Base-by-base conservation (phyloP, 306 rosid genomes). In the Fagus sylvatica region DNA sequence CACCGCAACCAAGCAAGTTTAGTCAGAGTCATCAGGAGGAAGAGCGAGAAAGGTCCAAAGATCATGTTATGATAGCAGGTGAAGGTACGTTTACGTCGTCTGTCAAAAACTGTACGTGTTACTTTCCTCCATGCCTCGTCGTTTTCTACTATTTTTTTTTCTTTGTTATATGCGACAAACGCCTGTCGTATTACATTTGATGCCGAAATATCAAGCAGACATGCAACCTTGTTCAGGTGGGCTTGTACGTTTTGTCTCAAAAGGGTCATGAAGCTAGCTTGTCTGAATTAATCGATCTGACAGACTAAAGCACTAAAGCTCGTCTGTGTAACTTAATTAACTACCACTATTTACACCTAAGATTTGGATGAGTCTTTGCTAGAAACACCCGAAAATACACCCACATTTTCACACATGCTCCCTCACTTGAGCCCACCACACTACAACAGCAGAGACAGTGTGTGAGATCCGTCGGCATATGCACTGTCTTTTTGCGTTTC, bases 191-290 rank as follows among this genome's bases (percentile, higher is more conserved):
- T 71, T 4, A 54, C 2, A 17, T 49, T 13, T 43, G 22, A 68
- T 22, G 28, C 28, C 28, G 37, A 65, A 53, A 34, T 7, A 61
- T 66, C 74, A 34, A 34, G 73, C 78, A 74, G 65, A 37, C 42
- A 71, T 71, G 34, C 3, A 53, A 5, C 15, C 76, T 39, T 72
- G 64, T 56, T 72, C 81, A 56, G 80, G 76, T 60, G 41, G 17
- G 53, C 3, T 72, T 73, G 84, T 75, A 79, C 81, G 70, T 66
- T 54, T 75, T 78, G 86, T 83, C 86, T 71, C 61, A 15, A 7
- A 2, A 9, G 16, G 16, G 71, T 7, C 37, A 7, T 40, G 12
- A 17, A 70, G 4, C 56, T 55, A 36, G 40, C 49, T 56, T 30
- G 53, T 37, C 64, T 53, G 34, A 16, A 53, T 22, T 53, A 3